Evolutionary conservation across 2,329 filamentous ascomycete species (phyloP).

Genomic region (Pseudogymnoascus pannorum): DNA sequence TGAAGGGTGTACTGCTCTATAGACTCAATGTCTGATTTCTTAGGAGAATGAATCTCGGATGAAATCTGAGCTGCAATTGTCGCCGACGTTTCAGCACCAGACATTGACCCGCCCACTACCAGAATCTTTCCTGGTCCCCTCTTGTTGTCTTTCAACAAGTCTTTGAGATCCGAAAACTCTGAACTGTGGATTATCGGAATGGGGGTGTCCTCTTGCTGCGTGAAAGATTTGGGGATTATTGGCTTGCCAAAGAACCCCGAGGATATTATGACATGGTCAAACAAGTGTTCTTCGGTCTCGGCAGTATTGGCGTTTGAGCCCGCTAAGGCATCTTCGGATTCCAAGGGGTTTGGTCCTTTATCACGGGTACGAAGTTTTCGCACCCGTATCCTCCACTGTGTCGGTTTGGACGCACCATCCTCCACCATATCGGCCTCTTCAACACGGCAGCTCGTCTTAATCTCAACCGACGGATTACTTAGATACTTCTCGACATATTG

Average conservation of each 20-base stretch:
- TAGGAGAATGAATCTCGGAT: conserved; percentile 48
- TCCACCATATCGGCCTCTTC: conserved; percentile 13
- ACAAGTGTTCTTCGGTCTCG: conserved; percentile 30
- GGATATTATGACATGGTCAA: conserved; percentile 65
- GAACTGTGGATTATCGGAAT: conserved; percentile 62
- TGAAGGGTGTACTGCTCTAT: conserved; percentile 50
- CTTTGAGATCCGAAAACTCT: conserved; percentile 48
- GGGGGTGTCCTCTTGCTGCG: conserved; percentile 17
- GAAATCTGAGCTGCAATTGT: conserved; percentile 67
- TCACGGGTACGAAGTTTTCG: not conserved
- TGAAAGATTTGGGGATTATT: conserved; percentile 29
- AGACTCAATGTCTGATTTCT: conserved; percentile 34
- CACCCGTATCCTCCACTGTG: conserved; percentile 5
- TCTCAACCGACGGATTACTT: conserved; percentile 20
- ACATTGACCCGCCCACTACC: conserved; percentile 75
- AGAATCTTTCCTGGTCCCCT: conserved; percentile 49
- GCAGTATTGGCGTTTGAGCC: not conserved
- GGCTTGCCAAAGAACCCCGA: conserved; percentile 69
- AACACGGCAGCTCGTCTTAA: conserved; percentile 20
- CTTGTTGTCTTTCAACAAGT: conserved; percentile 35
- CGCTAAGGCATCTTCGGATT: not conserved
- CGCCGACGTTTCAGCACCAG: conserved; percentile 68
- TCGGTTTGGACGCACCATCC: conserved; percentile 18
- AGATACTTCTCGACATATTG: conserved; percentile 54
- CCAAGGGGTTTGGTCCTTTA: not conserved